Evolutionary conservation across 768 basidiomycete genomes (phyloP), one percentile per base, ranked within the genome.

Genomic region (Boletus coccyginus): DNA sequence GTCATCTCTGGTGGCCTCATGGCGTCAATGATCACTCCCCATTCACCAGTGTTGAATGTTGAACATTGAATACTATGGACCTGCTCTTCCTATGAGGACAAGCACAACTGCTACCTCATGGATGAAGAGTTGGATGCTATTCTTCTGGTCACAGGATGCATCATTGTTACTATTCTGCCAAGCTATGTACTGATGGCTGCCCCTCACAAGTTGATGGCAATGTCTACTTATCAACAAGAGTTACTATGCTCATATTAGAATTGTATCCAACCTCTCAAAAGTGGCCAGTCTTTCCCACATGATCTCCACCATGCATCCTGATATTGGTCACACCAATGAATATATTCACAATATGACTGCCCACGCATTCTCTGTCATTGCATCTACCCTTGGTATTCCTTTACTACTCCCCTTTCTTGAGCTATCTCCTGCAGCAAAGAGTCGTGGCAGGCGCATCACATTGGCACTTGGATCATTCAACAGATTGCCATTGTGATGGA

Each of bases 401-500:
- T 91, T 96, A 8, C 83, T 98, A 27, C 88, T 99, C 3, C 97
- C 96, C 49, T 99, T 99, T 85, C 80, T 99, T 58, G 96, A 96
- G 96, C 97, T 36, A 95, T 99, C 55, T 98, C 96, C 76, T 87
- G 94, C 46, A 95, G 92, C 55, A 98, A 98, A 75, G 98, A 99
- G 76, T 98, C 95, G 10, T 99, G 97, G 97, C 97, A 99, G 73
- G 97, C 97, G 10, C 87, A 96, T 57, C 97, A 98, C 73, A 99
- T 97, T 5, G 97, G 97, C 74, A 98, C 98, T 66, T 93, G 97
- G 66, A 98, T 99, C 60, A 94, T 99, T 12, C 97, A 99, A 74
- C 97, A 98, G 73, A 98, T 99, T 49, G 96, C 97, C 19, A 96
- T 98, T 67, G 98, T 98, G 95, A 98, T 98, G 95, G 96, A 96